Base-by-base conservation (phyloP, 148 eudicot species). In the Salicornia ramosissima region DNA sequence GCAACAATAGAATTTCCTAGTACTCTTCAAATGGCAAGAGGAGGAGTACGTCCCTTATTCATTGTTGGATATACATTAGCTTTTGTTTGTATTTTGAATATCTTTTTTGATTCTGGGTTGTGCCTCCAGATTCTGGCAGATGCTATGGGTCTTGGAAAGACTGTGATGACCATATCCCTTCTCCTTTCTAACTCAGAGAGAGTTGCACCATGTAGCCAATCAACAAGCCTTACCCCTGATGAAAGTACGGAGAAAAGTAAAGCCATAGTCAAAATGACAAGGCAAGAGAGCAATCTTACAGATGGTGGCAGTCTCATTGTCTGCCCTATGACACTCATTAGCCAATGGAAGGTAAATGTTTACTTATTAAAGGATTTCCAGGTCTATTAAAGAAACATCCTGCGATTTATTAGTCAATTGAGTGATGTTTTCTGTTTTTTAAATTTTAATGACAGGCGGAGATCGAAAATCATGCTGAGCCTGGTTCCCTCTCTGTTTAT, bases 71-170 rank as follows among this genome's bases (percentile, higher is more conserved):
- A 26, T n/a, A 11, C 51, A 31, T 16, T 25, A 10, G 6, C 10
- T 31, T 19, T 36, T 39, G 64, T 60, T 1, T 4, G 64, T n/a
- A 25, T 49, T 13, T 18, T n/a, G 26, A 28, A 47, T 26, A 22
- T 40, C 36, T 59, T 47, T 64, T 56, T 57, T 86, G 75, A 89
- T 40, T 60, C 36, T 54, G 57, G 58, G 14, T 57, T 78, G 70
- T 63, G 22, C 71, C 61, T 80, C 75, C 72, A 94, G 99, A 91
- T 94, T 71, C 77, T 94, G 79, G 99, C 99, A 83, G 99, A 94
- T 90, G 85, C 99, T 71, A 94, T 94, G 99, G 99, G 99, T 75
- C 99, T 94, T 78, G 99, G 99, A 68, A 94, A 94, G 88, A 94
- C 99, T 26, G 90, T 94, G 63, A 94, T 94, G 99, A 91, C 99